Evolutionary conservation across 1,284 basidiomycete species (phyloP), one percentile per base, ranked within the genome.

Genomic region (Trichosporon sp.): DNA sequence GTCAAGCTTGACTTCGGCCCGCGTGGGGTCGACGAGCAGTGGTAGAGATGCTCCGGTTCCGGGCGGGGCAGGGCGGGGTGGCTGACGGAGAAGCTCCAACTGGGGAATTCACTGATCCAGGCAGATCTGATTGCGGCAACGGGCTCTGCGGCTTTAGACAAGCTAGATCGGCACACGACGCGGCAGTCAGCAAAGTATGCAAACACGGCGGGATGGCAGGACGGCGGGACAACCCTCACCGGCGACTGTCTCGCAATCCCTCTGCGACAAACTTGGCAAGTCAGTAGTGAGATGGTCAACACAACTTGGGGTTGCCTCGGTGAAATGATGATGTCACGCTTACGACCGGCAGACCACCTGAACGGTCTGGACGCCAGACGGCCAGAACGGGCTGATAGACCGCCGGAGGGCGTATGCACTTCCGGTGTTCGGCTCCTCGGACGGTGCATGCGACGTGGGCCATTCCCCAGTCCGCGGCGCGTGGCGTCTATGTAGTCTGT

Each of bases 281-380:
- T 26, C 26, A 26, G 26, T 26, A 26, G 26, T 26, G 26, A 26
- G 26, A 26, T 26, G 26, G 26, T 26, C 26, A 26, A 26, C 26
- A 26, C 26, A 54, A 6, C 19, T 54, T 54, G 51, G 21, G 51
- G 21, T 54, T 10, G 19, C 8, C 51, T 19, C 51, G 51, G 51
- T 19, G 51, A 54, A 26, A 54, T 54, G 51, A 54, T 54, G 51
- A 54, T 54, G 51, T 54, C 51, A 54, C 51, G 51, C 19, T 54
- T 8, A 19, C 21, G n/a, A 7, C 43, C 43, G 43, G 16, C 43
- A 7, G 5, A 46, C 4, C 43, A 46, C 43, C 40, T 43, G 40
- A 43, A 14, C 40, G 40, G 14, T 12, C 14, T 40, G 38, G 38
- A 40, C 8, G 38, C 38, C 38, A 40, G 37, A 38, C 10, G 37